Evolutionary conservation across 1,284 basidiomycete genomes (phyloP).

Genomic region (Heterobasidion occidentale): DNA sequence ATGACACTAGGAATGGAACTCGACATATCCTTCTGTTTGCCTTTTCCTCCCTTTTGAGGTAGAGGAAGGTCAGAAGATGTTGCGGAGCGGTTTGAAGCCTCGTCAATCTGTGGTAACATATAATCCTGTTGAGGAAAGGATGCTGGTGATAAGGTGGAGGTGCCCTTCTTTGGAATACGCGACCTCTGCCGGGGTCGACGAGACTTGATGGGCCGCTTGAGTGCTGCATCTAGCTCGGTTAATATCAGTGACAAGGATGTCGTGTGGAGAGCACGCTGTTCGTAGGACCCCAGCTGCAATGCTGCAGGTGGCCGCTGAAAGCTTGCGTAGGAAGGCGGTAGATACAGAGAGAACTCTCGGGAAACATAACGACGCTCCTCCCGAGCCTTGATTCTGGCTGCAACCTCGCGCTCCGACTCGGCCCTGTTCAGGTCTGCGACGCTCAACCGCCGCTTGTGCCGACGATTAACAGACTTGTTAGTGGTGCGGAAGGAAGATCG

Average conservation of each 20-base stretch:
- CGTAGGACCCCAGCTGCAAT: constrained; percentile 7
- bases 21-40: constrained; percentile 18
- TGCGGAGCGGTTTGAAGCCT: not conserved
- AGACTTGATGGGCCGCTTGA: constrained; percentile 29
- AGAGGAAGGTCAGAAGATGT: not conserved
- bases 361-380: constrained; percentile 49
- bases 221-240: constrained; percentile 42
- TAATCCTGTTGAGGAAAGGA: constrained; percentile 11
- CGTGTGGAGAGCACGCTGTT: constrained; percentile 41
- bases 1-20: too few relatives aligned
- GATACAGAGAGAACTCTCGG: constrained; percentile 61
- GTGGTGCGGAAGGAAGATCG: constrained; percentile 24
- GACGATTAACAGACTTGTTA: constrained; percentile 23
- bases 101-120: constrained; percentile 22
- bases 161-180: not conserved
- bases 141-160: not conserved
- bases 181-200: constrained; percentile 16
- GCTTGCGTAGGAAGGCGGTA: constrained; percentile 30
- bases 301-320: constrained; percentile 10
- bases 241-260: constrained; percentile 51
- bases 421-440: constrained; percentile 38
- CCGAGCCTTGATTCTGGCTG: constrained; percentile 51
- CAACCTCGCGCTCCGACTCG: constrained; percentile 48
- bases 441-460: constrained; percentile 36
- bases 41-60: constrained; percentile 26